phyloP scores from a whole-genome alignment of 208 protist genomes.

The Phytomonas francai region DNA sequence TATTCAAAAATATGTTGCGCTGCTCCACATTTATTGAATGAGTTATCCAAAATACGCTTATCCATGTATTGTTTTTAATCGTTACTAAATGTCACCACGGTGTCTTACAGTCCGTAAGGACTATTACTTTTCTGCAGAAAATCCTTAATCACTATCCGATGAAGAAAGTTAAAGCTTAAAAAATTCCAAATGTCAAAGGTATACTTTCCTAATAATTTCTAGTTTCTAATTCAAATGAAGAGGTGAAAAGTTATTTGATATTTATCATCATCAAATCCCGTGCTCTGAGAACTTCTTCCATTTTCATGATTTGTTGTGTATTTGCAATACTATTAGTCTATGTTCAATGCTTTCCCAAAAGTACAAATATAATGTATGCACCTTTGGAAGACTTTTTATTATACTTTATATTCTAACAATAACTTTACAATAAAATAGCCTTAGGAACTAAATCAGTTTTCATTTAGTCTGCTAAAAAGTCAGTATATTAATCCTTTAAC shows the following conservation, averaged over 20 bases:
- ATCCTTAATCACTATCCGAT: not conserved
- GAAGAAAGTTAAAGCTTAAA: not conserved
- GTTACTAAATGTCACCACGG: not conserved
- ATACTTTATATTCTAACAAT: constrained; percentile 8
- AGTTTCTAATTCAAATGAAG: not conserved
- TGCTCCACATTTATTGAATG: not conserved
- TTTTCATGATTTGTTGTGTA: not conserved
- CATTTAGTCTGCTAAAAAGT: not conserved
- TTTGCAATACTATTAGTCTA: not conserved
- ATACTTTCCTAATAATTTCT: not conserved
- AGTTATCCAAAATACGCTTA: not conserved
- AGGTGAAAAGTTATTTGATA: not conserved
- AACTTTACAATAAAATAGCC: not conserved
- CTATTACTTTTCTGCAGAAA: not conserved
- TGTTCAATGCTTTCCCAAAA: not conserved
- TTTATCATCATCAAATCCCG: not conserved
- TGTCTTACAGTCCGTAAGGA: not conserved
- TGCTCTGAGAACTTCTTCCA: not conserved
- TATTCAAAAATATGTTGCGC: not conserved
- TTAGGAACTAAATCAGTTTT: no score
- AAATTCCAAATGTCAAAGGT: not conserved
- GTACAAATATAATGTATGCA: constrained; percentile 1
- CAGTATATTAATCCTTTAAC: not conserved
- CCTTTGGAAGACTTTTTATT: constrained; percentile 4
- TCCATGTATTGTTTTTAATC: not conserved